A percentile compares a stretch with the other conserved stretches of the same genome.
Conservation (phyloP, 495 filamentous ascomycete species). For the Tuber brumale region DNA sequence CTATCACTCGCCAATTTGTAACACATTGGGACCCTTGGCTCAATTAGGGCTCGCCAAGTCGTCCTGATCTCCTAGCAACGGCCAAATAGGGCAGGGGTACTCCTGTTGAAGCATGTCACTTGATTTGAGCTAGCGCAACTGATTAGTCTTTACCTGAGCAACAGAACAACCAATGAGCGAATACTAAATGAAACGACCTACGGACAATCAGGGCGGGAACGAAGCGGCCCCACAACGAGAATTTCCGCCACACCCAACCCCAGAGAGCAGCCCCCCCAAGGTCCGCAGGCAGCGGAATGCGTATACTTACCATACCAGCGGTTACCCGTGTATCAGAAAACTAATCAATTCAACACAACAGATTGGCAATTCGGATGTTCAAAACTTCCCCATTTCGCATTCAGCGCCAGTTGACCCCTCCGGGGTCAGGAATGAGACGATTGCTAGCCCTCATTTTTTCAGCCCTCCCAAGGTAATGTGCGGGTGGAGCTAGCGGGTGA, state of each 20-base stretch:
- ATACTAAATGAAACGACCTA: background rate
- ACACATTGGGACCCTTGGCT: too few species aligned
- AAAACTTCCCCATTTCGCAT: background rate
- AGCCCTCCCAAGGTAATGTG: background rate
- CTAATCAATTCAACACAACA: background rate
- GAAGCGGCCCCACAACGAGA: background rate
- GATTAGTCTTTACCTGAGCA: background rate
- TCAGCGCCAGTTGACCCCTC: background rate
- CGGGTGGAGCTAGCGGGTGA: background rate
- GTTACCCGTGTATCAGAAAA: background rate
- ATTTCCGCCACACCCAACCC: background rate
- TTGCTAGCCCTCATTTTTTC: background rate
- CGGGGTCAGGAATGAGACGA: background rate
- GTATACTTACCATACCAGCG: background rate
- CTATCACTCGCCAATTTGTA: too few species aligned
- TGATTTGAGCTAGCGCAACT: background rate
- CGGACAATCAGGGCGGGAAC: background rate
- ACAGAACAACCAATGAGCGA: background rate
- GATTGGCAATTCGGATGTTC: background rate
- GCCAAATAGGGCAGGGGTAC: too few species aligned
- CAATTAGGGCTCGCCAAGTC: too few species aligned
- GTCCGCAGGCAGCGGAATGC: background rate
- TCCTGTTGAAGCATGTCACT: background rate
- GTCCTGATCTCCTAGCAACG: background rate
- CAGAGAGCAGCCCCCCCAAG: background rate